Conservation (phyloP, 805 yeast species). For the Candida vartiovaarae region DNA sequence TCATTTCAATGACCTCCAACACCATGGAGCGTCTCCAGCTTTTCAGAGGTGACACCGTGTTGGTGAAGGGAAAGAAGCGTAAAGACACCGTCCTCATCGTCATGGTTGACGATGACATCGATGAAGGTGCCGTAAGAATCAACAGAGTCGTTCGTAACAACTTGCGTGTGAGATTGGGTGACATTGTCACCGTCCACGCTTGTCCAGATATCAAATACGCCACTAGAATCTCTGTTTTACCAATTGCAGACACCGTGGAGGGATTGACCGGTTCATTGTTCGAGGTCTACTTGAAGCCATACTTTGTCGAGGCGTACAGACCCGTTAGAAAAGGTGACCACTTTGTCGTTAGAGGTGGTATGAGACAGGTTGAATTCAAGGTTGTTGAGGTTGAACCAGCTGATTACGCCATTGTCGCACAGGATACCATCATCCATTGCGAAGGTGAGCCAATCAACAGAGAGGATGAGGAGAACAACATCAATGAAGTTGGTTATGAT, state of each 20-base stretch:
- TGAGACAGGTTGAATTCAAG: conserved; percentile 98
- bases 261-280: conserved; percentile 95
- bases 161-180: conserved; percentile 90
- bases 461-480: conserved; percentile 95
- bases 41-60: conserved; percentile 96
- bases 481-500: conserved; percentile 96
- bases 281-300: conserved; percentile 94
- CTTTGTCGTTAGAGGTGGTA: conserved; percentile 95
- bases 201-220: conserved; percentile 99
- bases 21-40: conserved; percentile 93
- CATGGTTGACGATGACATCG: conserved; percentile 92
- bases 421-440: conserved; percentile 95
- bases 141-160: conserved; percentile 96
- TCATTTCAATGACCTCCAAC: conserved; percentile 87
- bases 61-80: conserved; percentile 96
- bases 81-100: conserved; percentile 96
- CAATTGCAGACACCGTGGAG: conserved; percentile 96
- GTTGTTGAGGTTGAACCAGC: conserved; percentile 98
- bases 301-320: conserved; percentile 97
- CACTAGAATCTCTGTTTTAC: conserved; percentile 86
- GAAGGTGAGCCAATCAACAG: conserved; percentile 99
- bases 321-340: conserved; percentile 98
- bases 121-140: conserved; percentile 88
- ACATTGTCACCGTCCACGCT: conserved; percentile 83
- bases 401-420: conserved; percentile 96